These are phyloP conservation scores for Piromyces sp. DNA, from an alignment of 192 early-diverging fungal species.

Conservation along the genomic window DNA sequence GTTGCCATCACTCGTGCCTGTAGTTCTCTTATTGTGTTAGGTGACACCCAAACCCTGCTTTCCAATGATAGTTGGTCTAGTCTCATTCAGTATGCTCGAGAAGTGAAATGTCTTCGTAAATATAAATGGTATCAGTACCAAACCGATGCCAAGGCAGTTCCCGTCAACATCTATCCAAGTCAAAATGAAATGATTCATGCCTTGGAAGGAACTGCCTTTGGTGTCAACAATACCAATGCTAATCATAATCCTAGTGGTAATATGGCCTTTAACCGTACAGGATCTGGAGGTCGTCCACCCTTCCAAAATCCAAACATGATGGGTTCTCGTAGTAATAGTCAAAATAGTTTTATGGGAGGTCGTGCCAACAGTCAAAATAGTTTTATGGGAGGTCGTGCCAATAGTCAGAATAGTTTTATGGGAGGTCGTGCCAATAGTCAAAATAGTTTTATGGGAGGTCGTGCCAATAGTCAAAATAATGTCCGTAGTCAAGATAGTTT, in stretches of 20 bases:
- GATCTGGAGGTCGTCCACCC: too few relatives aligned
- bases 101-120: conserved; percentile 5
- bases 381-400: background rate
- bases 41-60: conserved; percentile 42
- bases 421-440: background rate
- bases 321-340: background rate
- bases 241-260: too few relatives aligned
- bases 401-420: background rate
- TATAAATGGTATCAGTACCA: background rate
- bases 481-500: background rate
- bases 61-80: conserved; percentile 50
- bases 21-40: conserved; percentile 62
- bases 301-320: background rate
- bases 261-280: too few relatives aligned
- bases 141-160: background rate
- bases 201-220: background rate
- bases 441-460: background rate
- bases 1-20: conserved; percentile 76
- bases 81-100: conserved; percentile 49
- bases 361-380: too few relatives aligned
- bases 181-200: background rate
- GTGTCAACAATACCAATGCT: too few relatives aligned
- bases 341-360: background rate
- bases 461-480: background rate
- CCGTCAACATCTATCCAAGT: background rate